Evolutionary conservation across 768 basidiomycete genomes (phyloP), one percentile per base, ranked within the genome.

Genomic region (Boletus coccyginus): DNA sequence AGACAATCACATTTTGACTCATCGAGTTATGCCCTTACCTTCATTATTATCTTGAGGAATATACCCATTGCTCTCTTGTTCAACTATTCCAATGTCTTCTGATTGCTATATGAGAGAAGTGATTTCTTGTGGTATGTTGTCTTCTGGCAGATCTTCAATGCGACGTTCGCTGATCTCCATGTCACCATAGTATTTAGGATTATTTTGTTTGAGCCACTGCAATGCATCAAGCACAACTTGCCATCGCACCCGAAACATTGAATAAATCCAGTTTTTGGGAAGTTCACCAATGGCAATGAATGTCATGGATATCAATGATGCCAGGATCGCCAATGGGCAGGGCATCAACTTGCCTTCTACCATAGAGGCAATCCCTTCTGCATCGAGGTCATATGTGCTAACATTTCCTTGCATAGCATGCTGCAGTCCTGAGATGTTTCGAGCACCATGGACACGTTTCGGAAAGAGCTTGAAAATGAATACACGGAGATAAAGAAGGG

Each of bases 1-100:
- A 27, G 27, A 27, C 5, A 5, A 27, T 27, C 27, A 27, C 27
- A 27, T 27, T 27, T 27, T 27, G 27, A 27, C 27, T 27, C 27
- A 5, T 27, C 27, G 27, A 27, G 27, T 27, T 27, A 5, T 27
- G 27, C 27, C 27, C 27, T 27, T 27, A 35, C 35, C 35, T 35
- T 35, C 35, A 35, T 35, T 14, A 13, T 35, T 13, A 35, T 35
- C 35, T 13, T 13, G 7, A 14, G 35, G 1, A 66, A 49, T 2
- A 52, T 57, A 1, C 39, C 27, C 57, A 74, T 73, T 41, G 68
- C 64, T 0, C 69, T 14, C 41, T 36, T 17, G 53, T 48, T 41
- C 3, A 78, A 47, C 76, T 74, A 80, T 35, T 7, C 35, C 35
- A 14, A 35, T 7, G 75, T 64, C 55, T 78, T 78, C 0, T 75